These are phyloP conservation scores for Ophiostoma populinum DNA, from an alignment of 2,329 filamentous ascomycete genomes.

Conservation along the genomic window DNA sequence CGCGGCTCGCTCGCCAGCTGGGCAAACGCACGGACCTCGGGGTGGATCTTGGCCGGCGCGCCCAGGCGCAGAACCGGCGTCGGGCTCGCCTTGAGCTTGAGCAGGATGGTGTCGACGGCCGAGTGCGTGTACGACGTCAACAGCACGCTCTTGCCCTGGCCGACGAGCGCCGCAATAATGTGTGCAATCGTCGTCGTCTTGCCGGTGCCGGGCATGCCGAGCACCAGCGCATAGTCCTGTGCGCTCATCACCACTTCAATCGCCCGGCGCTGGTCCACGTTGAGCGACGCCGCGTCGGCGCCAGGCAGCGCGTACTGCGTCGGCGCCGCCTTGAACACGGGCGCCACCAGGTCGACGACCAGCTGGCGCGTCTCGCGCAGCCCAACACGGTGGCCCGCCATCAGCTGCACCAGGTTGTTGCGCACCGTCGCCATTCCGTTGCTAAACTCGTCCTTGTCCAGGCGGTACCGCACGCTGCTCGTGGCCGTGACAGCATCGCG, in stretches of 20 bases:
- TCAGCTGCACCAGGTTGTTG: constrained; percentile 84
- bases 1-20: constrained; percentile 59
- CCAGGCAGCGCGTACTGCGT: constrained; percentile 40
- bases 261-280: constrained; percentile 70
- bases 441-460: constrained; percentile 97
- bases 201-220: constrained; percentile 95
- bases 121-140: constrained; percentile 94
- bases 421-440: constrained; percentile 92
- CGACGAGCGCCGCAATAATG: constrained; percentile 79
- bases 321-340: constrained; percentile 51
- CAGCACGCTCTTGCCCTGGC: constrained; percentile 80
- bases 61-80: constrained; percentile 76
- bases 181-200: constrained; percentile 98
- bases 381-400: constrained; percentile 60
- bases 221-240: constrained; percentile 85
- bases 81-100: constrained; percentile 59
- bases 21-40: constrained; percentile 72
- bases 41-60: constrained; percentile 68
- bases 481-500: too few relatives aligned
- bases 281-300: constrained; percentile 49
- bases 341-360: constrained; percentile 60
- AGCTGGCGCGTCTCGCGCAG: constrained; percentile 58
- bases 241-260: constrained; percentile 94
- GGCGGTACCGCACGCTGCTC: constrained; percentile 46
- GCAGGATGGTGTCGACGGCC: constrained; percentile 90